Evolutionary conservation across 108 stramenopile genomes (phyloP), one percentile per base, ranked within the genome.

Genomic region (Schizochytrium sp.): DNA sequence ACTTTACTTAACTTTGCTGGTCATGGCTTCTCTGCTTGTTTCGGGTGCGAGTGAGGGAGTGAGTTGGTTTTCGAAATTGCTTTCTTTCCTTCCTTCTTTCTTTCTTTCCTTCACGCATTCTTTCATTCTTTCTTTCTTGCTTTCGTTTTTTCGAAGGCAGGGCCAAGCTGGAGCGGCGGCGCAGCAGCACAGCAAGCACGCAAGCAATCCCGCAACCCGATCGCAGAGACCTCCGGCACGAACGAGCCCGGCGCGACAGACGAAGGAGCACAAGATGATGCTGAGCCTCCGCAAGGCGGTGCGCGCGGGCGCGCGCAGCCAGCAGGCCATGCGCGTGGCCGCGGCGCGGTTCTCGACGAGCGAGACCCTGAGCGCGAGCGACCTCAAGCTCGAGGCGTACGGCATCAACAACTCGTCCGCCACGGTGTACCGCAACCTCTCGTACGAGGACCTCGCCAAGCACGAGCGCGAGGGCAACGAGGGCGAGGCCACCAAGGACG

Each of bases 391-490:
- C 19, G 87, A 58, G 57, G 57, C 6, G 5, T 29, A 41, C 25
- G 87, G 87, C 18, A 87, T 87, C 57, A 23, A 87, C 21, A 87
- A 55, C 87, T 23, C 44, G 48, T 53, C 53, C 25, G 87, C 53
- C 87, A 5, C 18, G 25, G 87, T 87, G 57, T 96, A 95, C 93
- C 94, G 94, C 88, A 98, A 98, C 91, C 94, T 97, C 91, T 95
- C 96, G 23, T 98, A 96, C 91, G 95, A 97, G 88, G 94, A 98
- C 87, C 91, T 98, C 47, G 96, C 93, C 71, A 94, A 96, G 83
- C 98, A 98, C 87, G 97, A 98, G 95, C 92, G 93, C 23, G 93
- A 91, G 60, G 96, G 97, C 93, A 94, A 95, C 69, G 97, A 98
- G 93, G 96, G 96, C 25, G 89, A 93, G 23, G 93, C 96, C 57